Conservation (phyloP, 306 rosid species). For the Sicyos baderoa region DNA sequence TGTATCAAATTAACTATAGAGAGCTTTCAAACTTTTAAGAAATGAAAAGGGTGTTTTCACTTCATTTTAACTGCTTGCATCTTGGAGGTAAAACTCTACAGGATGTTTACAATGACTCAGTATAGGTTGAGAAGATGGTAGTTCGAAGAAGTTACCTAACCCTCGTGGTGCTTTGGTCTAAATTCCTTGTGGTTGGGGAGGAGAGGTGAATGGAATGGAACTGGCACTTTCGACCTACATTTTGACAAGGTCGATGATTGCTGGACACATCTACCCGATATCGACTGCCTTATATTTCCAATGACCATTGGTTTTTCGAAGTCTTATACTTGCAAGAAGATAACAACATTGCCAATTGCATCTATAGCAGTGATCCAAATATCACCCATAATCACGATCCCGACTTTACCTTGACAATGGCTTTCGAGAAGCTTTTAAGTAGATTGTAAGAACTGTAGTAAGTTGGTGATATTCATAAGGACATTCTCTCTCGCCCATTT, state of each 20-base stretch:
- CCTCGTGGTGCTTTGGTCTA: constrained; percentile 59
- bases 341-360: constrained; percentile 38
- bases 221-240: constrained; percentile 36
- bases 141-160: too few relatives aligned
- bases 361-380: constrained; percentile 49
- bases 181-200: constrained; percentile 46
- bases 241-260: constrained; percentile 31
- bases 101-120: too few relatives aligned
- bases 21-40: too few relatives aligned
- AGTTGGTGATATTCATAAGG: constrained; percentile 46
- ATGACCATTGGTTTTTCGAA: constrained; percentile 76
- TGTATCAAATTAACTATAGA: too few relatives aligned
- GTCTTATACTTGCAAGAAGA: constrained; percentile 39
- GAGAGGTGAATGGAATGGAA: constrained; percentile 56
- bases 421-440: constrained; percentile 35
- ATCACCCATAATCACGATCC: constrained; percentile 24
- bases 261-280: constrained; percentile 43
- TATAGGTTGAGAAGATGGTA: too few relatives aligned
- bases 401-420: constrained; percentile 37
- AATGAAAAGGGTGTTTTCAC: too few relatives aligned
- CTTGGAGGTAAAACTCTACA: too few relatives aligned
- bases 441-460: constrained; percentile 36
- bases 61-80: too few relatives aligned
- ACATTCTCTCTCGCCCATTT: constrained; percentile 81
- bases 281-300: constrained; percentile 57